A percentile compares a stretch with the other conserved stretches of the same genome.
Evolutionary conservation across 108 stramenopile species (phyloP).

Genomic region (Nitzschia sp.): DNA sequence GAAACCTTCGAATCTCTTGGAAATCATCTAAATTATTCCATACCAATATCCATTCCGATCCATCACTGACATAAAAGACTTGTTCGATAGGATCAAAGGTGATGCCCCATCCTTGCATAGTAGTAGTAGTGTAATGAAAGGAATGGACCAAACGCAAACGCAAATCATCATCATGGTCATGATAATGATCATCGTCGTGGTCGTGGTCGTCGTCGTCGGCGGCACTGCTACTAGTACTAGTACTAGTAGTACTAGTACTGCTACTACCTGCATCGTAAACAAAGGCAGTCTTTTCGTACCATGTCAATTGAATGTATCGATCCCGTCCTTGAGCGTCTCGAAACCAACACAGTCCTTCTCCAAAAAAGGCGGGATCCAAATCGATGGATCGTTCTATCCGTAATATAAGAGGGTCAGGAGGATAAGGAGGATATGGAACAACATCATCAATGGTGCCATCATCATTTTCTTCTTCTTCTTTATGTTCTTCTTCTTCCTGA

Average conservation of each 20-base stretch:
- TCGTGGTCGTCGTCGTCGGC: too few relatives aligned
- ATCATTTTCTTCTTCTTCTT: background rate
- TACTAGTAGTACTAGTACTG: conserved; percentile 35
- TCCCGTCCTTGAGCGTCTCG: conserved; percentile 35
- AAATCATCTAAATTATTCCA: conserved; percentile 71
- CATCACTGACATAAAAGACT: conserved; percentile 77
- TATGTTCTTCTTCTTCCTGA: background rate
- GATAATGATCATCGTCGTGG: too few relatives aligned
- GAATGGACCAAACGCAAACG: background rate
- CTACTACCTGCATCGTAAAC: conserved; percentile 57
- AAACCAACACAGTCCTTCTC: conserved; percentile 69
- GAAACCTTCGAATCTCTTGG: conserved; percentile 27
- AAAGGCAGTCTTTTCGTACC: conserved; percentile 50
- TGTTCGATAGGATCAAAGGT: conserved; percentile 53
- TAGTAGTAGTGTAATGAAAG: conserved; percentile 39
- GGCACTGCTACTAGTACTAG: too few relatives aligned
- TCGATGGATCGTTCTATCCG: background rate
- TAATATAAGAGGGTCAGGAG: too few relatives aligned
- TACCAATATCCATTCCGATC: conserved; percentile 50
- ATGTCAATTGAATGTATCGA: conserved; percentile 74
- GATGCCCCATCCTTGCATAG: conserved; percentile 83
- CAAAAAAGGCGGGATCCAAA: conserved; percentile 56
- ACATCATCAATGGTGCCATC: background rate
- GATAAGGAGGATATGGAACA: too few relatives aligned
- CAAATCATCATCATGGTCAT: too few relatives aligned